These are phyloP conservation scores for Kodamaea ohmeri DNA, from an alignment of 1,139 yeast species.

Conservation along the genomic window DNA sequence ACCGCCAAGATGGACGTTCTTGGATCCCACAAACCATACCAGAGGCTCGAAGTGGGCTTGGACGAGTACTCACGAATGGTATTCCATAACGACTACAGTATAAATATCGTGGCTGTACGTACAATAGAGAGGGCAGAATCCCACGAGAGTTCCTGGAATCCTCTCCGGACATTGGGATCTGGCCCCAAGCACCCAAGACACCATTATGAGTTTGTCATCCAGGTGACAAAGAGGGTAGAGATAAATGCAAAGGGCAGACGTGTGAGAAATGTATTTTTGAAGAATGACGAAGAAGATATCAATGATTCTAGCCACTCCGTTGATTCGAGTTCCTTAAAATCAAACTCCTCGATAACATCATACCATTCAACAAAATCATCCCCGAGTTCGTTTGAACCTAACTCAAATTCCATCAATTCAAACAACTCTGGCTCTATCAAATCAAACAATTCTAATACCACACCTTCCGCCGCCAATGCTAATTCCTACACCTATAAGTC, in stretches of 20 bases:
- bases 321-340: too few relatives aligned
- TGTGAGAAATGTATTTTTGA: too few relatives aligned
- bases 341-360: too few relatives aligned
- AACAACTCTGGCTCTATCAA: too few relatives aligned
- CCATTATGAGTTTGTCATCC: constrained; percentile 46
- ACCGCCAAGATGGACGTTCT: constrained; percentile 50
- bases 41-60: constrained; percentile 9
- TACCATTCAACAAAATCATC: too few relatives aligned
- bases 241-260: too few relatives aligned
- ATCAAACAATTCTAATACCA: too few relatives aligned
- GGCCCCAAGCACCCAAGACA: constrained; percentile 22
- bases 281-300: too few relatives aligned
- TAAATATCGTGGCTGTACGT: constrained; percentile 68
- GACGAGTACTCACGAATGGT: constrained; percentile 36
- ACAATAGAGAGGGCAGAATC: constrained; percentile 15
- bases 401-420: too few relatives aligned
- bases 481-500: constrained; percentile 17
- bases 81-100: constrained; percentile 55
- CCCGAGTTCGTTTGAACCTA: too few relatives aligned
- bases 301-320: too few relatives aligned
- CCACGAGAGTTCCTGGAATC: constrained; percentile 1
- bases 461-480: too few relatives aligned
- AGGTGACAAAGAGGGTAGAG: constrained; percentile 30
- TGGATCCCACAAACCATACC: constrained; percentile 5
- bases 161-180: constrained; percentile 1